These are phyloP conservation scores for Amaranthus tricolor DNA, from an alignment of 179 eudicot genomes.

Conservation along the genomic window DNA sequence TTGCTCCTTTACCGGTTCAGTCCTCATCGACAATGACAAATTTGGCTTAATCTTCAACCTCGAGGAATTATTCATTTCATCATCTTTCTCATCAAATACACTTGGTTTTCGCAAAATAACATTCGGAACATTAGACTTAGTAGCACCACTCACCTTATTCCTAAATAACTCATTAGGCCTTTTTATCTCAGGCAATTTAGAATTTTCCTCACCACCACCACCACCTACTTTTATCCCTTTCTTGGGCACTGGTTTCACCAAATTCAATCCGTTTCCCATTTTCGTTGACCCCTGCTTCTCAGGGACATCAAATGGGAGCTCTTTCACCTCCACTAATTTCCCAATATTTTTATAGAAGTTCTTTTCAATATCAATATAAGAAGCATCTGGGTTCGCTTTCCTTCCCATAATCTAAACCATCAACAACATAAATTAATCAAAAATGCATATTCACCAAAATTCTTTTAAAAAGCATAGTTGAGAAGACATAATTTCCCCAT, in stretches of 20 bases:
- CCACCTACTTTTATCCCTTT: slow-evolving; percentile 67
- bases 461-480: background rate
- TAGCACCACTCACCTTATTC: slow-evolving; percentile 21
- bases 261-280: slow-evolving; percentile 49
- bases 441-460: background rate
- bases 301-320: slow-evolving; percentile 73
- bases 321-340: slow-evolving; percentile 57
- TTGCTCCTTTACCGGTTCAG: slow-evolving; percentile 53
- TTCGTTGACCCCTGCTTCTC: slow-evolving; percentile 34
- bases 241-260: slow-evolving; percentile 75
- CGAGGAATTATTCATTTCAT: slow-evolving; percentile 35
- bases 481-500: background rate
- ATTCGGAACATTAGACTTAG: slow-evolving; percentile 35
- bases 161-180: slow-evolving; percentile 35
- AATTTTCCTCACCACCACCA: slow-evolving; percentile 35
- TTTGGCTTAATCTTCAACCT: slow-evolving; percentile 57
- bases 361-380: slow-evolving; percentile 76
- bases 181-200: slow-evolving; percentile 32
- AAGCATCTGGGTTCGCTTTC: slow-evolving; percentile 64
- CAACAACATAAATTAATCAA: slow-evolving; percentile 1
- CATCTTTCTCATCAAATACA: slow-evolving; percentile 47
- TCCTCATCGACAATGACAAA: slow-evolving; percentile 61
- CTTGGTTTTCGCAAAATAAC: slow-evolving; percentile 42
- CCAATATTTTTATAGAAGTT: slow-evolving; percentile 61
- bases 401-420: slow-evolving; percentile 71